Evolutionary conservation across 352 stramenopile species (phyloP).

Genomic region (Blastocystis sp.): DNA sequence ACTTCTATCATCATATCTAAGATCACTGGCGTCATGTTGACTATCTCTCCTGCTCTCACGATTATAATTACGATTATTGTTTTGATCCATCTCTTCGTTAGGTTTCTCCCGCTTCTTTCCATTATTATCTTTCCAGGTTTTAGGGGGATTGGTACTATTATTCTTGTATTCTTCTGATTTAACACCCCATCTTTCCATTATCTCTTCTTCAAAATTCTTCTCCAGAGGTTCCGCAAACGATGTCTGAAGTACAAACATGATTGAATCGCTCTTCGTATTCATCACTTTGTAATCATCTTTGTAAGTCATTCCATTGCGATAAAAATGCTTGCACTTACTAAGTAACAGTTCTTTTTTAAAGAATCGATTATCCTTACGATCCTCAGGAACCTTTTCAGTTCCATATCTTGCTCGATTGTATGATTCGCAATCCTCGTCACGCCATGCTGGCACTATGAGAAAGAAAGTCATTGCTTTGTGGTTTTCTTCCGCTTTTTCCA

Average conservation of each 20-base stretch:
- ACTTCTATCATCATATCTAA: background rate
- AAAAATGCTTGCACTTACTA: background rate
- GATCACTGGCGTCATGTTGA: background rate
- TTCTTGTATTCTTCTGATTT: background rate
- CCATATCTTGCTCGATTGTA: background rate
- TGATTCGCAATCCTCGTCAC: slow-evolving; percentile 6
- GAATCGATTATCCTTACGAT: background rate
- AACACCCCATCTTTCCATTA: background rate
- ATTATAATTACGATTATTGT: background rate
- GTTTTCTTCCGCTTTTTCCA: background rate
- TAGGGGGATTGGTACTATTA: too few relatives aligned
- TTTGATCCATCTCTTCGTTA: too few relatives aligned
- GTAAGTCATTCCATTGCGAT: slow-evolving; percentile 24
- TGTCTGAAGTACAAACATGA: slow-evolving; percentile 1
- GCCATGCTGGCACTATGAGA: background rate
- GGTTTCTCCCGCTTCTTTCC: too few relatives aligned
- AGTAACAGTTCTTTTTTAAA: background rate
- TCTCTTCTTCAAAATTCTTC: background rate
- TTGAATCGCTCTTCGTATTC: background rate
- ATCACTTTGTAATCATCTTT: slow-evolving; percentile 8
- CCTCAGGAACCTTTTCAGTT: background rate
- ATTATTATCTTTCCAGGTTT: too few relatives aligned
- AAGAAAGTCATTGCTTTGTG: background rate
- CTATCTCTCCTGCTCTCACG: background rate
- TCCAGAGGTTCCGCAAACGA: background rate